Conservation (phyloP, 2,329 filamentous ascomycete species). For the Peltaster fructicola region DNA sequence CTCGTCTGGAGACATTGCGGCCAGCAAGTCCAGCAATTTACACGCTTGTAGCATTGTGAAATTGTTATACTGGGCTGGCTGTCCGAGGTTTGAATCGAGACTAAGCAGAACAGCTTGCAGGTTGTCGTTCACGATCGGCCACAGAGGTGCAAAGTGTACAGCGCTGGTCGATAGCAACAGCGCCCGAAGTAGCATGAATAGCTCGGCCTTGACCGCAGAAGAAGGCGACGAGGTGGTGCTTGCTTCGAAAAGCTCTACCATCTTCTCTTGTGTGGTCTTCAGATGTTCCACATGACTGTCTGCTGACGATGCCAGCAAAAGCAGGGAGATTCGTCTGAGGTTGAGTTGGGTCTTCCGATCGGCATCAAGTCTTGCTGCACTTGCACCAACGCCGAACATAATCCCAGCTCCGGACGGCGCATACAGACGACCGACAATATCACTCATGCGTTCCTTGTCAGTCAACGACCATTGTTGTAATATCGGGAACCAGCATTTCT, state of each 20-base stretch:
- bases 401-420: constrained; percentile 86
- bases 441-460: constrained; percentile 76
- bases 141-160: constrained; percentile 65
- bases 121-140: constrained; percentile 80
- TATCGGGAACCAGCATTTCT: constrained; percentile 63
- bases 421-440: constrained; percentile 60
- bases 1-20: constrained; percentile 76
- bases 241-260: constrained; percentile 71
- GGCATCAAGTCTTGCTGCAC: constrained; percentile 82
- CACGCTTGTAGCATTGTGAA: constrained; percentile 71
- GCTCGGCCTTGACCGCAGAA: constrained; percentile 69
- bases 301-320: constrained; percentile 57
- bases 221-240: constrained; percentile 82
- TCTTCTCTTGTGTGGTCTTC: constrained; percentile 55
- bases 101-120: constrained; percentile 65
- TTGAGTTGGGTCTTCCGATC: constrained; percentile 86
- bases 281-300: constrained; percentile 72
- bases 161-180: constrained; percentile 63
- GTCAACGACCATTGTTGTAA: constrained; percentile 67
- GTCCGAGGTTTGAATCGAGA: constrained; percentile 49
- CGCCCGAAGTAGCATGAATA: constrained; percentile 75
- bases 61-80: constrained; percentile 46
- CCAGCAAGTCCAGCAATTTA: constrained; percentile 78
- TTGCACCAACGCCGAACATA: constrained; percentile 95
- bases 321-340: constrained; percentile 60